Evolutionary conservation across 1,284 basidiomycete species (phyloP), one percentile per base, ranked within the genome.

Genomic region (Pholiota adiposa): DNA sequence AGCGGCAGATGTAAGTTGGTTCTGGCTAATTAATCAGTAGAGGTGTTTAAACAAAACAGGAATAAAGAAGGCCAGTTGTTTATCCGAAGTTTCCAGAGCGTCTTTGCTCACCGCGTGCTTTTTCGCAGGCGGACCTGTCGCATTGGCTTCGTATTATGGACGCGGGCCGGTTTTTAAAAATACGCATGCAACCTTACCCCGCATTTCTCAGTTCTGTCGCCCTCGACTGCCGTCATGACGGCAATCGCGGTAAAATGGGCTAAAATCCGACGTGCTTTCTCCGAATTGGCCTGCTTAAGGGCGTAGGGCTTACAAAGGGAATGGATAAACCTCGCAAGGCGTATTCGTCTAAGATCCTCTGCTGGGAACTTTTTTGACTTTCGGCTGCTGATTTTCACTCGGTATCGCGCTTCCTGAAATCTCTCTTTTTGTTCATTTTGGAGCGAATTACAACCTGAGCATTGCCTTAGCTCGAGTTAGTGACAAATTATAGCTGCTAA

Each of bases 231-330:
- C 56, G 51, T 61, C 60, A 58, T 54, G 48, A 41, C 49, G 46
- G 29, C 58, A 51, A 54, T 58, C 52, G 38, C 58, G 58, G 61
- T 31, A 57, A 54, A 57, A 60, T 46, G 40, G 44, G 58, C 61
- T 63, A 63, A 62, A 60, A 56, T 59, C 61, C 61, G 61, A 56
- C 44, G 33, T 44, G 3, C 52, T 56, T 63, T 59, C 38, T 57
- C 61, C 58, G 61, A 53, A 52, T 44, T 54, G 40, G 52, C 55
- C 50, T 54, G 29, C 56, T 51, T 31, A 11, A 51, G 33, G 41
- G 11, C 50, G 38, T 9, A 55, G 49, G 33, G 16, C 2, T 43
- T 53, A 52, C 61, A 54, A 51, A 43, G n/a, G 38, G 44, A 43
- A 56, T 46, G 61, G 61, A 60, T 54, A 46, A 63, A 63, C 55